Conservation (phyloP, 73 alveolate genomes). For the Tetrahymena thermophila region DNA sequence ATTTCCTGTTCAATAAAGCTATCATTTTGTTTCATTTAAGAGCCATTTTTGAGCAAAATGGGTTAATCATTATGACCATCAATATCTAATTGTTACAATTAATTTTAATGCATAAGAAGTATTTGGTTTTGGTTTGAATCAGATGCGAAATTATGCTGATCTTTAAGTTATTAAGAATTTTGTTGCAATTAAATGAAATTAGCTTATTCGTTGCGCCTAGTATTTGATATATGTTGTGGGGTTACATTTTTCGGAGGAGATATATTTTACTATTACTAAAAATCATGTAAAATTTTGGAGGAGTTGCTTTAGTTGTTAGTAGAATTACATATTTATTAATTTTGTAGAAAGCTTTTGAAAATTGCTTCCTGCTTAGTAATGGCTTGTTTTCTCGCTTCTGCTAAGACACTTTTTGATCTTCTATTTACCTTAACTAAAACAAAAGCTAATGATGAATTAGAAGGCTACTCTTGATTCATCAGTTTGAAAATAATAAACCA, state of each 20-base stretch:
- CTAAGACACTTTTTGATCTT: not conserved
- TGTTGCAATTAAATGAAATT: no score
- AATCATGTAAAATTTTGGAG: not conserved
- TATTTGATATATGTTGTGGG: not conserved
- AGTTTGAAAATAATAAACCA: not conserved
- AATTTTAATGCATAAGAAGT: no score
- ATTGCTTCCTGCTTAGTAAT: not conserved
- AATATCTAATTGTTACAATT: not conserved
- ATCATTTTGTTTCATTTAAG: not conserved
- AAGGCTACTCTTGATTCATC: not conserved
- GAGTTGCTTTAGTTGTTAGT: not conserved
- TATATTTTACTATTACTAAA: not conserved
- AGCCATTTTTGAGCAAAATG: not conserved
- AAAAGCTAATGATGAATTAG: not conserved
- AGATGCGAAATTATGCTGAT: no score
- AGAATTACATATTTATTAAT: not conserved
- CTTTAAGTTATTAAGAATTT: no score
- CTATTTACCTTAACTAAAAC: not conserved
- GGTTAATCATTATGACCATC: not conserved
- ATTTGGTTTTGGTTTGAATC: not conserved
- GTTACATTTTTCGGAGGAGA: not conserved
- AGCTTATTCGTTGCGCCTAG: not conserved
- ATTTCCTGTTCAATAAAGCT: not conserved
- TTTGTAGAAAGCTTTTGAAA: not conserved
- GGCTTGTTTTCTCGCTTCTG: not conserved